Conservation (phyloP, 345 rosid genomes). For the Brassica nigra region DNA sequence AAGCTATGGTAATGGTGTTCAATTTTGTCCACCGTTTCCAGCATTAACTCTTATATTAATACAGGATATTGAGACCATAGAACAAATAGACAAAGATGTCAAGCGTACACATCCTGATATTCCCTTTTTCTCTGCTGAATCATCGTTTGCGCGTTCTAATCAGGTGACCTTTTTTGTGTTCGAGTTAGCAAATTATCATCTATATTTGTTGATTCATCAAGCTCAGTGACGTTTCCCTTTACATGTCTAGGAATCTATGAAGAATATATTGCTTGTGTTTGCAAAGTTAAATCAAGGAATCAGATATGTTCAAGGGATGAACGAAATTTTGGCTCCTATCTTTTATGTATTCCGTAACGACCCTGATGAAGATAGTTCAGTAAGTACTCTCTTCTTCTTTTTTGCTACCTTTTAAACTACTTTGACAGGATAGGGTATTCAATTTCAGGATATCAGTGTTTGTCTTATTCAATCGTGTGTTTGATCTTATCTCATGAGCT, state of each 20-base stretch:
- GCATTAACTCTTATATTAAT: constrained; percentile 16
- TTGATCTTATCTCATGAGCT: neutral
- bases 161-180: constrained; percentile 56
- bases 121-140: constrained; percentile 88
- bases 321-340: constrained; percentile 91
- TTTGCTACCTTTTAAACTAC: constrained; percentile 1
- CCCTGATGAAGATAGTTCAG: constrained; percentile 81
- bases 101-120: constrained; percentile 97
- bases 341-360: constrained; percentile 85
- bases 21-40: neutral
- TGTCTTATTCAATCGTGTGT: neutral
- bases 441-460: constrained; percentile 2
- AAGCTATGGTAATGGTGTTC: constrained; percentile 1
- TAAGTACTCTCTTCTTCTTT: constrained; percentile 43
- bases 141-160: constrained; percentile 69
- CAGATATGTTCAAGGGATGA: constrained; percentile 99
- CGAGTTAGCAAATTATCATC: constrained; percentile 8
- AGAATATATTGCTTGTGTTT: constrained; percentile 75
- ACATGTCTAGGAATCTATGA: constrained; percentile 78
- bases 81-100: constrained; percentile 96
- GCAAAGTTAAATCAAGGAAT: constrained; percentile 98
- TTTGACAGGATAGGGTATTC: neutral
- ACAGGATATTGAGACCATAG: constrained; percentile 87
- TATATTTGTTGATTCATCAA: constrained; percentile 17
- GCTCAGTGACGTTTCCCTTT: constrained; percentile 32